Evolutionary conservation across 176 grass and related monocot species (phyloP).

Genomic region (Puya raimondii): DNA sequence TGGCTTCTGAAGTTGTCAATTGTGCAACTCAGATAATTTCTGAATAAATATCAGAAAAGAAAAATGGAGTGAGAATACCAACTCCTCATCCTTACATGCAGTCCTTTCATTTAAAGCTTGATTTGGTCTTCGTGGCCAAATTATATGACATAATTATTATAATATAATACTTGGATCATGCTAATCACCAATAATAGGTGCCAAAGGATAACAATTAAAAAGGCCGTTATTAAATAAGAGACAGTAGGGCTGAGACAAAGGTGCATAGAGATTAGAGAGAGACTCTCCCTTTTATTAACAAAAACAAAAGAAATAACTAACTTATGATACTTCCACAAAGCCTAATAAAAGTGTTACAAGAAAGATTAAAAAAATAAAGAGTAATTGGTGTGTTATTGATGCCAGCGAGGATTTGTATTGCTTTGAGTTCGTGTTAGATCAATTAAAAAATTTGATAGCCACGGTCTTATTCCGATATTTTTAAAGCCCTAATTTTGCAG

Average conservation of each 20-base stretch:
- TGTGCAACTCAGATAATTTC: no score
- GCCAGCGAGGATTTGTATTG: no score
- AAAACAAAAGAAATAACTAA: background rate
- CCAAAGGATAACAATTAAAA: background rate
- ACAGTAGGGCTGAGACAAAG: no score
- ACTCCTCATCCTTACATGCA: background rate
- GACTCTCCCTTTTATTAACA: no score
- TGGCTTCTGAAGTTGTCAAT: no score
- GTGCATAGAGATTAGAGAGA: no score
- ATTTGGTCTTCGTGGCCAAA: background rate
- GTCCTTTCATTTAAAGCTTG: background rate
- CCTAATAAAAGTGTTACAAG: background rate
- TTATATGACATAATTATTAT: background rate
- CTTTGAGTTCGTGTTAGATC: no score
- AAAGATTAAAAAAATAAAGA: background rate
- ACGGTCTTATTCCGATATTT: no score
- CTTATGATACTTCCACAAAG: background rate
- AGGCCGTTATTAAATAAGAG: background rate
- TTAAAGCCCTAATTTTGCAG: no score
- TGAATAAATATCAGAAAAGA: no score
- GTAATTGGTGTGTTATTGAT: no score
- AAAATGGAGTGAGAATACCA: background rate
- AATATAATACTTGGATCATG: background rate
- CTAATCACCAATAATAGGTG: slow-evolving; percentile 1
- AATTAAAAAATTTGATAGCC: no score